These are phyloP conservation scores for Teratosphaeria destructans DNA, from an alignment of 2,329 filamentous ascomycete genomes.

Conservation along the genomic window DNA sequence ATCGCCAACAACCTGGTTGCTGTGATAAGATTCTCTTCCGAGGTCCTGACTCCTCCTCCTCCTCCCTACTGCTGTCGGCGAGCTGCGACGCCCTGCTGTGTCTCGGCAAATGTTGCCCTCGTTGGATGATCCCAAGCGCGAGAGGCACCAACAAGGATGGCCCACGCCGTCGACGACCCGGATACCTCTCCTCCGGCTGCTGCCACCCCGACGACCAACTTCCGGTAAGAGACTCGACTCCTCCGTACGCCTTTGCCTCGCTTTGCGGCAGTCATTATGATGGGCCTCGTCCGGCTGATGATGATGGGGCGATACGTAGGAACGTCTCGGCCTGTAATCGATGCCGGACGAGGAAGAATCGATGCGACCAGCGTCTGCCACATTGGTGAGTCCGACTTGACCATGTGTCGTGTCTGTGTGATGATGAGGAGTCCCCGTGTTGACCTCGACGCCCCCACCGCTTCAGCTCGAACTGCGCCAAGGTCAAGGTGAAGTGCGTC, in stretches of 20 bases:
- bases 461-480: slow-evolving; percentile 28
- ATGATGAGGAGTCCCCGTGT: background rate
- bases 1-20: background rate
- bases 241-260: background rate
- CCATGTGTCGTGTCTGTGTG: background rate
- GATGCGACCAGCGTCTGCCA: slow-evolving; percentile 86
- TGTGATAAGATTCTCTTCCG: background rate
- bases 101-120: background rate
- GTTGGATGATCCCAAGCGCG: background rate
- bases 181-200: background rate
- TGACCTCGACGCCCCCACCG: background rate
- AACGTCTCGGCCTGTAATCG: slow-evolving; percentile 85
- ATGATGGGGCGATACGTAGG: slow-evolving; percentile 46
- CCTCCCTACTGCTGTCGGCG: background rate
- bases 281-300: background rate
- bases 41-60: background rate
- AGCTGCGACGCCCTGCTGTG: background rate
- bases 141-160: background rate
- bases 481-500: slow-evolving; percentile 82
- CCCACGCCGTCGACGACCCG: background rate
- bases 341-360: slow-evolving; percentile 83
- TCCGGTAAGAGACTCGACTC: background rate
- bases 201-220: background rate
- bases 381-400: slow-evolving; percentile 67
- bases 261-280: background rate